Evolutionary conservation across 805 yeast species (phyloP).

Genomic region (Starmerella potacharoeniae): DNA sequence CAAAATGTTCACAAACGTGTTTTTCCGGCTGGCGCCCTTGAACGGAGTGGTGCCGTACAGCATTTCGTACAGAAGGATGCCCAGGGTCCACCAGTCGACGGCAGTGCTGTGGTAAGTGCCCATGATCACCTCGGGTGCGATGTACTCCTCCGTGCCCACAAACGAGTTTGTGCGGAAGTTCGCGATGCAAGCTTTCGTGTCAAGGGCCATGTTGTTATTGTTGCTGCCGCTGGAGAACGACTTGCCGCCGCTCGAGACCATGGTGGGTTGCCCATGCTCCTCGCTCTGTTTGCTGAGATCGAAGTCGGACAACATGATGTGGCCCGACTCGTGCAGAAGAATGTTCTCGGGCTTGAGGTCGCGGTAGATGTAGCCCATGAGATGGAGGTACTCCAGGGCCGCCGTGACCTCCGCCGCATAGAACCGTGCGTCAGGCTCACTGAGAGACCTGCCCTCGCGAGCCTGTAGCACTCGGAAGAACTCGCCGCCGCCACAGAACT

Average conservation of each 20-base stretch:
- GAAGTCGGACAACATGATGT: conserved; percentile 93
- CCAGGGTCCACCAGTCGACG: conserved; percentile 99
- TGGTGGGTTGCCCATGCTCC: conserved; percentile 62
- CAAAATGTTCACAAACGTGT: conserved; percentile 77
- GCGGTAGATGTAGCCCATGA: conserved; percentile 94
- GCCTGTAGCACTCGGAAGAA: conserved; percentile 93
- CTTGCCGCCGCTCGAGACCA: conserved; percentile 35
- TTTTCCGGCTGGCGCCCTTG: conserved; percentile 79
- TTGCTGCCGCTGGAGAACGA: conserved; percentile 24
- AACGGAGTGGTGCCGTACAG: conserved; percentile 92
- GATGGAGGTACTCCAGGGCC: conserved; percentile 85
- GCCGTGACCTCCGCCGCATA: conserved; percentile 97
- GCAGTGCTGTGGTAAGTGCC: conserved; percentile 97
- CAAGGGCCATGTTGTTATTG: conserved; percentile 52
- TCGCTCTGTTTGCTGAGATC: conserved; percentile 86
- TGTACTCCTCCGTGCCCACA: conserved; percentile 97
- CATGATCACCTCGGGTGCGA: conserved; percentile 95
- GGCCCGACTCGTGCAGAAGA: conserved; percentile 89
- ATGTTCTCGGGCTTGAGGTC: conserved; percentile 96
- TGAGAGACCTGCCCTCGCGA: conserved; percentile 69
- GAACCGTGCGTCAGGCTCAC: conserved; percentile 81
- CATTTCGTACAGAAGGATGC: conserved; percentile 89
- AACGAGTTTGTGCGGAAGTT: conserved; percentile 95
- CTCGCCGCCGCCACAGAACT: conserved; percentile 98
- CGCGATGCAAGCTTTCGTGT: conserved; percentile 89